These are phyloP conservation scores for Lactifluus volemus DNA, from an alignment of 768 basidiomycete species.

Conservation along the genomic window DNA sequence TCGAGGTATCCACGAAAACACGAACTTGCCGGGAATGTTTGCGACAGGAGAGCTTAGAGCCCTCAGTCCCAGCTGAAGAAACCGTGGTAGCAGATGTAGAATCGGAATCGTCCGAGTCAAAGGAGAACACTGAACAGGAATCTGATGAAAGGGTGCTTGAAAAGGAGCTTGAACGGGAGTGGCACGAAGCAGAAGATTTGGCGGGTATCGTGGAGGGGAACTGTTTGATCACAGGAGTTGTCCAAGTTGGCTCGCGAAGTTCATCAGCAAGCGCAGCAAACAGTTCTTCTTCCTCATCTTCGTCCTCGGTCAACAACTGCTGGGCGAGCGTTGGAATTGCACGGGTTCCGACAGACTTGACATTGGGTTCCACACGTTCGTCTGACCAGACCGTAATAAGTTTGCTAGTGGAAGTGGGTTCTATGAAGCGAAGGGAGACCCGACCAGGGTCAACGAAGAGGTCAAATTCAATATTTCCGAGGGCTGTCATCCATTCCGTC, in stretches of 20 bases:
- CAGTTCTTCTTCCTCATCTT: constrained; percentile 61
- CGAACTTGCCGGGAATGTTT: constrained; percentile 60
- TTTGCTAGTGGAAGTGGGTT: constrained; percentile 31
- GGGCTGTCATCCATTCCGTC: constrained; percentile 68
- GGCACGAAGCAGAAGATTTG: constrained; percentile 45
- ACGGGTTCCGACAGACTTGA: background rate
- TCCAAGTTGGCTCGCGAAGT: constrained; percentile 58
- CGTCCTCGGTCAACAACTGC: constrained; percentile 62
- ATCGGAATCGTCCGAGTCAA: constrained; percentile 41
- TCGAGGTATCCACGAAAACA: constrained; percentile 66
- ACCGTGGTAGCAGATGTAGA: constrained; percentile 33
- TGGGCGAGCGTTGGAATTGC: constrained; percentile 47
- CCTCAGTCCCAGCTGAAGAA: constrained; percentile 31
- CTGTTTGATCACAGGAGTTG: constrained; percentile 51
- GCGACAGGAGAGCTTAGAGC: constrained; percentile 50
- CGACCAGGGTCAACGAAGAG: constrained; percentile 76
- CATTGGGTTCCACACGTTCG: constrained; percentile 28
- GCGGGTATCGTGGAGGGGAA: constrained; percentile 40
- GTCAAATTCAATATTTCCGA: constrained; percentile 67
- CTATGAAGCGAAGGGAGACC: constrained; percentile 56
- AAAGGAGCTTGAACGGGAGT: constrained; percentile 45
- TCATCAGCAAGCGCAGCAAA: constrained; percentile 71
- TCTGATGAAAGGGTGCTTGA: constrained; percentile 63
- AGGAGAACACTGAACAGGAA: constrained; percentile 67
- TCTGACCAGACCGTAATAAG: constrained; percentile 64